Conservation (phyloP, 2,329 filamentous ascomycete genomes). For the Fusarium fujikuroi region DNA sequence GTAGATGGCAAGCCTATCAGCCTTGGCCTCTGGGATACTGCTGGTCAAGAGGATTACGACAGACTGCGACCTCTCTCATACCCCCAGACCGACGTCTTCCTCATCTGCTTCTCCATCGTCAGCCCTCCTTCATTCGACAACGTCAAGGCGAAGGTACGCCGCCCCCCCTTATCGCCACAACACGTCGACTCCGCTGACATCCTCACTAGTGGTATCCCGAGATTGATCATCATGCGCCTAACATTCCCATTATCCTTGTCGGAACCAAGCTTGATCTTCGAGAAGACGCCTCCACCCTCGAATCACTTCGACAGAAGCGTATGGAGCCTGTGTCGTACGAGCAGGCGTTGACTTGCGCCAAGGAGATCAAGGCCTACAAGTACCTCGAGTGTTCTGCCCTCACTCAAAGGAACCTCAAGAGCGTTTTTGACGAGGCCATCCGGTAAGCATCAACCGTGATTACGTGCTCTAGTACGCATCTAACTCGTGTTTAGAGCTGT, state of each 20-base stretch:
- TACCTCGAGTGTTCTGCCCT: conserved; percentile 98
- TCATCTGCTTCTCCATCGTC: conserved; percentile 98
- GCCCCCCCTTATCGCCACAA: background rate
- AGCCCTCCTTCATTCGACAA: conserved; percentile 98
- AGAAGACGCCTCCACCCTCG: conserved; percentile 85
- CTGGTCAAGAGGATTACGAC: conserved; percentile 98
- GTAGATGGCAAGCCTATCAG: conserved; percentile 98
- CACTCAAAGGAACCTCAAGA: conserved; percentile 97
- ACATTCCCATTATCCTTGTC: conserved; percentile 95
- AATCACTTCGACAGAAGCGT: conserved; percentile 86
- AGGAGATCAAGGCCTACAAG: conserved; percentile 95
- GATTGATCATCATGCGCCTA: conserved; percentile 95
- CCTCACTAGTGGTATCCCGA: conserved; percentile 87
- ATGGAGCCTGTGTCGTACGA: conserved; percentile 98
- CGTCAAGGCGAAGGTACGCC: conserved; percentile 92
- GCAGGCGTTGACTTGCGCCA: conserved; percentile 86
- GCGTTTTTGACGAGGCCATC: conserved; percentile 98
- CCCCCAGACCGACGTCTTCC: conserved; percentile 97
- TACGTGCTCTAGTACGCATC: background rate
- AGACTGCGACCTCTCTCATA: conserved; percentile 94
- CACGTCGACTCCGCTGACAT: conserved; percentile 19
- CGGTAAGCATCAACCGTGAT: conserved; percentile 69
- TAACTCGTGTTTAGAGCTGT: conserved; percentile 68
- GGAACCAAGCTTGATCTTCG: conserved; percentile 96
- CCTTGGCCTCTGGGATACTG: conserved; percentile 97